Evolutionary conservation across 2,329 filamentous ascomycete species (phyloP).

Genomic region (Fusarium sp.): DNA sequence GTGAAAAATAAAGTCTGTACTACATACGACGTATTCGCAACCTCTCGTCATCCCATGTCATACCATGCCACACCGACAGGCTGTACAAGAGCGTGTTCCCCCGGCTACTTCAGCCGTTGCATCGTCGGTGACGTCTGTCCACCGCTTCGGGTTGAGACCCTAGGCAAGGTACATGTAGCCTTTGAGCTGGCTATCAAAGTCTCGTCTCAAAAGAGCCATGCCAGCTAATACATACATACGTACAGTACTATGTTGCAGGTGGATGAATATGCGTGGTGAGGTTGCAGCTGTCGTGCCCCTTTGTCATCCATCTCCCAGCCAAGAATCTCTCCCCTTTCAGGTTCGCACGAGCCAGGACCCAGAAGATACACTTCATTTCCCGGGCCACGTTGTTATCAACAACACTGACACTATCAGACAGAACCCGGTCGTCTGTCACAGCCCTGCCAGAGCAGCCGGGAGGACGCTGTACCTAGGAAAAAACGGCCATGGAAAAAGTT

Average conservation of each 20-base stretch:
- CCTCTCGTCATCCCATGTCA: slow-evolving; percentile 42
- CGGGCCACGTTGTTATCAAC: slow-evolving; percentile 31
- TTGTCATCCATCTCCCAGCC: slow-evolving; percentile 25
- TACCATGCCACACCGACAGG: slow-evolving; percentile 36
- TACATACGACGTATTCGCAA: slow-evolving; percentile 20
- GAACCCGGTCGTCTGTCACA: slow-evolving; percentile 32
- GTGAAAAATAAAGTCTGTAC: background rate
- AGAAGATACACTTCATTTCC: slow-evolving; percentile 21
- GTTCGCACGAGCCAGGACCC: slow-evolving; percentile 36
- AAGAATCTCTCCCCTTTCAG: slow-evolving; percentile 12
- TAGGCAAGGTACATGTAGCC: background rate
- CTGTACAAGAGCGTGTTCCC: slow-evolving; percentile 35
- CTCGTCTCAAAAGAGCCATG: background rate
- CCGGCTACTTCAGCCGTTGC: slow-evolving; percentile 33
- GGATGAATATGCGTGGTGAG: background rate
- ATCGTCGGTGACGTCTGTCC: slow-evolving; percentile 38
- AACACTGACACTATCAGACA: background rate
- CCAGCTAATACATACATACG: slow-evolving; percentile 7
- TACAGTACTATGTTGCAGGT: slow-evolving; percentile 21
- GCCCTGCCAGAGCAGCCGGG: slow-evolving; percentile 39
- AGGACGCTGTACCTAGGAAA: background rate
- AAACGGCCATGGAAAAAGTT: slow-evolving; percentile 21
- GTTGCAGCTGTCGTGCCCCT: slow-evolving; percentile 14
- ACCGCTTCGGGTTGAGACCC: slow-evolving; percentile 29
- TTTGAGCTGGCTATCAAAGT: slow-evolving; percentile 14